Evolutionary conservation across 495 filamentous ascomycete species (phyloP).

Genomic region (Jackrogersella minutella): DNA sequence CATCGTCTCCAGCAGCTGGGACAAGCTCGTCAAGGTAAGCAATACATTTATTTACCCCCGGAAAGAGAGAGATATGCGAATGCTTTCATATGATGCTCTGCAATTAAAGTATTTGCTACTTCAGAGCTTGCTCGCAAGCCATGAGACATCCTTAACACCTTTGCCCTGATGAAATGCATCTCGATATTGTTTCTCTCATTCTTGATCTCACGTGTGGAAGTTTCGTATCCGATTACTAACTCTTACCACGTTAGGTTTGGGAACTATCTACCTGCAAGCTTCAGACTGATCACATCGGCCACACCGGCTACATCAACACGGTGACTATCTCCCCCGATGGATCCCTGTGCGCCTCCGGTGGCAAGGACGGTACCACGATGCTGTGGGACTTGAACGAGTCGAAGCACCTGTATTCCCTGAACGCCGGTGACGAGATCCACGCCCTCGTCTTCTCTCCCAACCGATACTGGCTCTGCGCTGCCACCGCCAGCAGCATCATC

Average conservation of each 20-base stretch:
- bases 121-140: constrained; percentile 88
- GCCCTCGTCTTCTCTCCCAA: constrained; percentile 99
- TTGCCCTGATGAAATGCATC: constrained; percentile 74
- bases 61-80: neutral
- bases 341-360: constrained; percentile 98
- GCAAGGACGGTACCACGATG: constrained; percentile 99
- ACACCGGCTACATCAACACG: constrained; percentile 99
- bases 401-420: constrained; percentile 99
- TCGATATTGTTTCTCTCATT: constrained; percentile 33
- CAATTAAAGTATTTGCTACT: constrained; percentile 99
- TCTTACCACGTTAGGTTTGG: constrained; percentile 77
- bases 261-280: constrained; percentile 98
- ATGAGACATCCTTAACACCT: constrained; percentile 97
- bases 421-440: constrained; percentile 99
- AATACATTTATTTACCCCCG: neutral
- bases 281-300: constrained; percentile 99
- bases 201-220: constrained; percentile 19
- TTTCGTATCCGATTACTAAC: constrained; percentile 1
- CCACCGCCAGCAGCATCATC: constrained; percentile 95
- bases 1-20: constrained; percentile 98
- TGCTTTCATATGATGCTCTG: constrained; percentile 81
- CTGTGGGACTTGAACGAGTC: constrained; percentile 99
- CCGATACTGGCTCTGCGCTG: constrained; percentile 99
- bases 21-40: constrained; percentile 99
- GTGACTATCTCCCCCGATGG: constrained; percentile 99